Evolutionary conservation across 371 early-diverging fungal species (phyloP).

Genomic region (Circinella umbellata): DNA sequence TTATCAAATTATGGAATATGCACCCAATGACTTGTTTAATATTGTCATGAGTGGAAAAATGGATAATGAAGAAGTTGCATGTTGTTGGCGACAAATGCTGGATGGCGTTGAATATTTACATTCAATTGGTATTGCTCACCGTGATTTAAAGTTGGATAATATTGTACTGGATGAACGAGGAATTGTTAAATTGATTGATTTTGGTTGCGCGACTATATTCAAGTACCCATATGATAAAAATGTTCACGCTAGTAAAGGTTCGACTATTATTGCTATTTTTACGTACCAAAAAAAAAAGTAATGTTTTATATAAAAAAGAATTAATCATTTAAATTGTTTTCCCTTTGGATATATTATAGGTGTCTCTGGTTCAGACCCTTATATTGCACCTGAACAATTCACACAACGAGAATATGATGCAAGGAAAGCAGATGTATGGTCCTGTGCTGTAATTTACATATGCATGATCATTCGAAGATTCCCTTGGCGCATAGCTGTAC

Average conservation of each 20-base stretch:
- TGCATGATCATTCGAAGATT: conserved; percentile 72
- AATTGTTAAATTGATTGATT: conserved; percentile 88
- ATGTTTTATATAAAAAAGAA: too few species aligned
- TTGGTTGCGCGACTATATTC: conserved; percentile 86
- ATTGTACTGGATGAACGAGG: conserved; percentile 69
- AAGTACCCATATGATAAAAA: conserved; percentile 64
- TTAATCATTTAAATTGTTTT: neutral
- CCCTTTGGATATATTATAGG: conserved; percentile 22
- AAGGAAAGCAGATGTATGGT: conserved; percentile 71
- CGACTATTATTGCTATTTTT: neutral
- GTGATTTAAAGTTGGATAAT: conserved; percentile 89
- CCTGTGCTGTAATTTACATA: conserved; percentile 70
- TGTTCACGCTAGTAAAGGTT: conserved; percentile 31
- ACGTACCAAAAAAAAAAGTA: too few species aligned
- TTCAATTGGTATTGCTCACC: conserved; percentile 79
- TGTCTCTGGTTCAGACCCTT: conserved; percentile 63
- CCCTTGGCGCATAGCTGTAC: conserved; percentile 66
- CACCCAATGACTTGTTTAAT: conserved; percentile 74
- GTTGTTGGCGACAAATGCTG: conserved; percentile 76
- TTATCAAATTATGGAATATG: conserved; percentile 83
- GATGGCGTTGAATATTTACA: conserved; percentile 75
- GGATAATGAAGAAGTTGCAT: conserved; percentile 60
- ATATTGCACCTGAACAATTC: conserved; percentile 65
- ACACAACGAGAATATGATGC: conserved; percentile 59
- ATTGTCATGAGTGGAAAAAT: conserved; percentile 68